Base-by-base conservation (phyloP, 768 basidiomycete species). In the Butyriboletus loyo region DNA sequence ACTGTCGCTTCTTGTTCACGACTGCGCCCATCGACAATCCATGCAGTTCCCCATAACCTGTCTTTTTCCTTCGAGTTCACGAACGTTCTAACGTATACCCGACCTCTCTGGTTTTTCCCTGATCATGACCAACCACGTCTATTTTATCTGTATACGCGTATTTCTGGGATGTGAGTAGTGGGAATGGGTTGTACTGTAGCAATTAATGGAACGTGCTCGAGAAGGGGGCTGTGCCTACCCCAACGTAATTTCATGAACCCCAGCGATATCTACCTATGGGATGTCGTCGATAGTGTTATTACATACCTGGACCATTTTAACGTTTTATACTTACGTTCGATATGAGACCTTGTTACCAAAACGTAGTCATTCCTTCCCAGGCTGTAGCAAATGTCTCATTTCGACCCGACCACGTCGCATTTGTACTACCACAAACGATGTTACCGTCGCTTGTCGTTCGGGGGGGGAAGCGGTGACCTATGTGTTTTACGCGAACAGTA, bases 1-100 rank as follows among this genome's bases (percentile, higher is more conserved):
- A 48, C 49, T 46, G 57, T 50, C 49, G 14, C 49, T 48, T 51
- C 27, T 56, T 35, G 24, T 52, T 60, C 28, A 64, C 37, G 69
- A 71, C 40, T 28, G 7, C 36, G 5, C 31, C 37, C 28, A 21
- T 31, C 40, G 34, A 51, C 32, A 42, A 40, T 38, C 17, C 7
- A 37, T 40, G 36, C 34, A 24, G 30, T 21, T 40, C 42, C 22
- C 10, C n/a, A 14, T 37, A 17, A 36, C n/a, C 34, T 6, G 19
- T 43, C 45, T 39, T 46, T 37, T 45, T 27, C 4, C 13, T 40
- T 36, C 44, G 38, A 32, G 57, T 50, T 7, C 50, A 44, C 44
- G 40, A 52, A 38, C 24, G 22, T 49, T 46, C 44, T 57, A 43
- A 36, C 13, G 42, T 55, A 53, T 56, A 62, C 58, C 50, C 50